A percentile compares a stretch with the other conserved stretches of the same genome.
Evolutionary conservation across 805 yeast species (phyloP).

Genomic region (Babjeviella inositovora): DNA sequence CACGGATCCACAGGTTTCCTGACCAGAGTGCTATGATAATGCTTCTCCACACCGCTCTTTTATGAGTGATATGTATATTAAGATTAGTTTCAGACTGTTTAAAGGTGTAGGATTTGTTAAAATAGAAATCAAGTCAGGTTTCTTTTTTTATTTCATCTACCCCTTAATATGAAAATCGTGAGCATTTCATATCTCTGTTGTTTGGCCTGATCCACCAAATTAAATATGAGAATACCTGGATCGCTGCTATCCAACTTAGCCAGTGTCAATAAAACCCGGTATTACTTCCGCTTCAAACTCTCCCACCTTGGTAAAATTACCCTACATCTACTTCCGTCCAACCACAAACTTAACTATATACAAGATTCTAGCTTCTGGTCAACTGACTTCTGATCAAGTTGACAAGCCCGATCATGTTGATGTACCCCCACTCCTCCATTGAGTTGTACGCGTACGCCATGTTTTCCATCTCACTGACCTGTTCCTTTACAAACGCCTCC

Average conservation of each 20-base stretch:
- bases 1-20: too few species aligned
- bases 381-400: constrained; percentile 63
- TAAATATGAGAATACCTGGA: constrained; percentile 2
- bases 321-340: background rate
- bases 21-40: background rate
- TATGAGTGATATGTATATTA: constrained; percentile 4
- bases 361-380: constrained; percentile 29
- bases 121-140: constrained; percentile 1
- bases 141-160: too few species aligned
- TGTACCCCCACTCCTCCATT: constrained; percentile 63
- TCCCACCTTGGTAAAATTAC: background rate
- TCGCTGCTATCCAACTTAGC: constrained; percentile 1
- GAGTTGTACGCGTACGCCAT: constrained; percentile 47
- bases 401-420: constrained; percentile 34
- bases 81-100: constrained; percentile 1
- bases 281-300: constrained; percentile 1
- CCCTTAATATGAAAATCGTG: too few species aligned
- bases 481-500: constrained; percentile 41
- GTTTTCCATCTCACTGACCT: constrained; percentile 32
- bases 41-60: constrained; percentile 2
- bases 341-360: constrained; percentile 1
- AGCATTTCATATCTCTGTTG: background rate
- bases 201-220: constrained; percentile 1
- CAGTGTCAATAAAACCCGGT: background rate
- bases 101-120: constrained; percentile 1